A percentile compares a stretch with the other conserved stretches of the same genome.
Evolutionary conservation across 202 grass and related monocot species (phyloP).

Genomic region (Zizania palustris): DNA sequence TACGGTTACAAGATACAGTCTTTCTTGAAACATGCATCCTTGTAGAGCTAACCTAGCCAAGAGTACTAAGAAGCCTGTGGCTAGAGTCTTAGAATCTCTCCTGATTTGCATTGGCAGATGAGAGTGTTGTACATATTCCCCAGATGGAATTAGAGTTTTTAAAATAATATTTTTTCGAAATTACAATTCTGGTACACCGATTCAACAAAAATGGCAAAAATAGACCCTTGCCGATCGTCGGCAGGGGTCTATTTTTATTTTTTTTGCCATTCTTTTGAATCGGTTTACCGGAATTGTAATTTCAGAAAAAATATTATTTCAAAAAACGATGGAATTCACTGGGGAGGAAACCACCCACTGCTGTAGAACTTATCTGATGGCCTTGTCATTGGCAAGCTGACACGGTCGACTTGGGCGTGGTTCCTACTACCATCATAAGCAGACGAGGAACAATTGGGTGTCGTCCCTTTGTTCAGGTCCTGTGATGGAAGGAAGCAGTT

Average conservation of each 20-base stretch:
- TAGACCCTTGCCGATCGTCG: too few relatives aligned
- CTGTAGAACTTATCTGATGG: constrained; percentile 46
- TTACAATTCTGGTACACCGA: too few relatives aligned
- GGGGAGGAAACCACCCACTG: constrained; percentile 54
- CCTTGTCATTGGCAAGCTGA: constrained; percentile 38
- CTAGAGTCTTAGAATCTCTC: constrained; percentile 8
- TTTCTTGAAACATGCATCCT: constrained; percentile 48
- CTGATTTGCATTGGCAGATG: constrained; percentile 19
- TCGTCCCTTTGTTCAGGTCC: constrained; percentile 34
- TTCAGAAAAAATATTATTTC: too few relatives aligned
- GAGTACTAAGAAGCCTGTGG: too few relatives aligned
- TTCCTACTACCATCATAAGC: constrained; percentile 46
- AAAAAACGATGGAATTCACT: too few relatives aligned
- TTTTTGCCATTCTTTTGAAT: too few relatives aligned
- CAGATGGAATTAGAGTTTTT: too few relatives aligned
- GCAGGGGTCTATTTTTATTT: too few relatives aligned
- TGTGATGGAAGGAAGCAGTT: constrained; percentile 44
- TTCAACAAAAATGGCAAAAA: too few relatives aligned
- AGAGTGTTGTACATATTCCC: not conserved
- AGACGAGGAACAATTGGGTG: constrained; percentile 41
- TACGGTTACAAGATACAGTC: constrained; percentile 37
- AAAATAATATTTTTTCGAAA: too few relatives aligned
- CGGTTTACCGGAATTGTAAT: too few relatives aligned
- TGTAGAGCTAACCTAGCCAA: too few relatives aligned
- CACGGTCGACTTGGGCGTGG: constrained; percentile 32